Conservation (phyloP, 495 filamentous ascomycete species). For the Hyaloscypha hepaticicola region DNA sequence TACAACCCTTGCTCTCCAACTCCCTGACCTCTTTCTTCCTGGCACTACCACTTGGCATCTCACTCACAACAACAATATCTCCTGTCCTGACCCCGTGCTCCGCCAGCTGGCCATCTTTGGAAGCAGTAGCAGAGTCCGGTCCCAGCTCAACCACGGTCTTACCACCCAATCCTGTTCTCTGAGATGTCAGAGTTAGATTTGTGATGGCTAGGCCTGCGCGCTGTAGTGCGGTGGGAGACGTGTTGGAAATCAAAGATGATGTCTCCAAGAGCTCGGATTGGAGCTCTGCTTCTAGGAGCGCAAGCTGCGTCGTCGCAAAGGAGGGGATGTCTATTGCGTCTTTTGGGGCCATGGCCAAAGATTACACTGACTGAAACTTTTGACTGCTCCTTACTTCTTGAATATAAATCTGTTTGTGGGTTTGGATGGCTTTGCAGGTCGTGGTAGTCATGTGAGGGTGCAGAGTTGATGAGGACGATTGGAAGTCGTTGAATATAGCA, state of each 20-base stretch:
- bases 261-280: constrained; percentile 75
- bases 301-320: constrained; percentile 78
- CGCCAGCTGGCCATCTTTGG: constrained; percentile 51
- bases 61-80: constrained; percentile 80
- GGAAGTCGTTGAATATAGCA: constrained; percentile 7
- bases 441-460: constrained; percentile 21
- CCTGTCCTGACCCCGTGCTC: constrained; percentile 85
- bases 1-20: constrained; percentile 60
- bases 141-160: constrained; percentile 80
- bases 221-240: constrained; percentile 72
- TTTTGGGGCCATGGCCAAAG: constrained; percentile 45
- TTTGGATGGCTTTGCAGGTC: constrained; percentile 3
- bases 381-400: too few species aligned
- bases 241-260: constrained; percentile 63
- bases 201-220: constrained; percentile 85
- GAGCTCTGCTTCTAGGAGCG: constrained; percentile 75
- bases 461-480: not conserved
- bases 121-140: constrained; percentile 63
- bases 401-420: not conserved
- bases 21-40: constrained; percentile 71
- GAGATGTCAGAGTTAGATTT: constrained; percentile 71
- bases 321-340: constrained; percentile 59
- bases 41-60: constrained; percentile 67
- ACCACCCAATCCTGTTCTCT: constrained; percentile 89
- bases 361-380: too few species aligned